Evolutionary conservation across 2,329 filamentous ascomycete species (phyloP).

Genomic region (Neonectria magnoliae): DNA sequence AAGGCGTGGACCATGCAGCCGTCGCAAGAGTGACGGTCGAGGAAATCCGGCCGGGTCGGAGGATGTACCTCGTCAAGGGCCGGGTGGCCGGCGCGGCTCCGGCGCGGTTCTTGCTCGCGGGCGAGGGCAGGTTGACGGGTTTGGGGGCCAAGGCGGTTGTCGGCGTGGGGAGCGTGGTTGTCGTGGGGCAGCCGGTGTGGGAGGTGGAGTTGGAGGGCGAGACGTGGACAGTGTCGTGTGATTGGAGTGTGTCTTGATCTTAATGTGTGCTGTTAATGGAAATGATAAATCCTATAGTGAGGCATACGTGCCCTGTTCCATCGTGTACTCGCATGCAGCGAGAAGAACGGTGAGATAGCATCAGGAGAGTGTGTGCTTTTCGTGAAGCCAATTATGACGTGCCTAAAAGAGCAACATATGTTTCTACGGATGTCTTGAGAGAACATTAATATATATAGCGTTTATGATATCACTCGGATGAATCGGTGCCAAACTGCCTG

Average conservation of each 20-base stretch:
- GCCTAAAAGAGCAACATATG: no score
- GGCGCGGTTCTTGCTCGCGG: slow-evolving; percentile 49
- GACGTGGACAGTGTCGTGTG: slow-evolving; percentile 52
- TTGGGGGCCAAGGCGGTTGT: slow-evolving; percentile 45
- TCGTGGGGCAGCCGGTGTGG: slow-evolving; percentile 51
- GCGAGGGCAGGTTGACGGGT: slow-evolving; percentile 51
- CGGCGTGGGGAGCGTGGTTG: slow-evolving; percentile 44
- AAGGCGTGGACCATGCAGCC: slow-evolving; percentile 31
- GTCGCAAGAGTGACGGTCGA: slow-evolving; percentile 44
- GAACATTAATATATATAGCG: no score
- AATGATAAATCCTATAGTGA: no score
- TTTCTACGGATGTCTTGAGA: no score
- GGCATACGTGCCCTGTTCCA: background rate
- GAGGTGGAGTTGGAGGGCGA: slow-evolving; percentile 48
- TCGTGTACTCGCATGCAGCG: background rate
- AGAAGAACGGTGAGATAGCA: background rate
- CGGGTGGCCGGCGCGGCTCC: slow-evolving; percentile 8
- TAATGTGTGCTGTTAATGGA: slow-evolving; percentile 13
- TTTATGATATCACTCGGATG: no score
- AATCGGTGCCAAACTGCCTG: no score
- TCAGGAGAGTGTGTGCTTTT: no score
- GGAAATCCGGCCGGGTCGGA: slow-evolving; percentile 44
- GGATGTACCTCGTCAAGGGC: slow-evolving; percentile 49
- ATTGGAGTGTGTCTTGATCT: slow-evolving; percentile 46
- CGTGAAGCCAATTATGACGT: no score